A percentile compares a stretch with the other conserved stretches of the same genome.
Evolutionary conservation across 2,329 filamentous ascomycete genomes (phyloP).

Genomic region (Monilinia vaccinii-corymbosi): DNA sequence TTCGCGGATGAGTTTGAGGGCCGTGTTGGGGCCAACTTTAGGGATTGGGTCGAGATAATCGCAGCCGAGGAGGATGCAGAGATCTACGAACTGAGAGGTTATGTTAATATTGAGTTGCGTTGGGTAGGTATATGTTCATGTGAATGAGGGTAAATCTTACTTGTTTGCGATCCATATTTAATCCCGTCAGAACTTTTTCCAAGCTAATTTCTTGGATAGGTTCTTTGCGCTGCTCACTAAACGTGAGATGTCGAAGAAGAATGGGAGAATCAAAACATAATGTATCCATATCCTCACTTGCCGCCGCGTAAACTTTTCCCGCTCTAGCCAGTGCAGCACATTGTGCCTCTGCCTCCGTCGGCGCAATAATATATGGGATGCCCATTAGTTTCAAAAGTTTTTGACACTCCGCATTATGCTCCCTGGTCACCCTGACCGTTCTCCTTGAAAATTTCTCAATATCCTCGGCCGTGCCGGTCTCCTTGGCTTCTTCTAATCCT

Average conservation of each 20-base stretch:
- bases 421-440: conserved; percentile 88
- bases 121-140: neutral
- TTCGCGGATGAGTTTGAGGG: conserved; percentile 88
- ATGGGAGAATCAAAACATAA: conserved; percentile 92
- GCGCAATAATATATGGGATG: conserved; percentile 87
- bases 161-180: conserved; percentile 81
- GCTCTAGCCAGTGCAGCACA: conserved; percentile 83
- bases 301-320: conserved; percentile 93
- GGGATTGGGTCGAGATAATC: conserved; percentile 96
- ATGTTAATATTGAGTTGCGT: conserved; percentile 2
- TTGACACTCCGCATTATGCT: conserved; percentile 95
- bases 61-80: conserved; percentile 94
- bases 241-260: conserved; percentile 84
- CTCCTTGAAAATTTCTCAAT: conserved; percentile 93
- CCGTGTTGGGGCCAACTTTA: conserved; percentile 85
- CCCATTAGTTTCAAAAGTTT: conserved; percentile 89
- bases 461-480: conserved; percentile 94
- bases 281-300: conserved; percentile 98
- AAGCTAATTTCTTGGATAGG: conserved; percentile 93
- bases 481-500: conserved; percentile 87
- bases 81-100: conserved; percentile 72
- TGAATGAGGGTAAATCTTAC: conserved; percentile 35
- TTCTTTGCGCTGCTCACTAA: conserved; percentile 94
- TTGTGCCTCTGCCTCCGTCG: conserved; percentile 94
- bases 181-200: conserved; percentile 74